Evolutionary conservation across 108 stramenopile species (phyloP).

Genomic region (Halocafeteria seosinensis): DNA sequence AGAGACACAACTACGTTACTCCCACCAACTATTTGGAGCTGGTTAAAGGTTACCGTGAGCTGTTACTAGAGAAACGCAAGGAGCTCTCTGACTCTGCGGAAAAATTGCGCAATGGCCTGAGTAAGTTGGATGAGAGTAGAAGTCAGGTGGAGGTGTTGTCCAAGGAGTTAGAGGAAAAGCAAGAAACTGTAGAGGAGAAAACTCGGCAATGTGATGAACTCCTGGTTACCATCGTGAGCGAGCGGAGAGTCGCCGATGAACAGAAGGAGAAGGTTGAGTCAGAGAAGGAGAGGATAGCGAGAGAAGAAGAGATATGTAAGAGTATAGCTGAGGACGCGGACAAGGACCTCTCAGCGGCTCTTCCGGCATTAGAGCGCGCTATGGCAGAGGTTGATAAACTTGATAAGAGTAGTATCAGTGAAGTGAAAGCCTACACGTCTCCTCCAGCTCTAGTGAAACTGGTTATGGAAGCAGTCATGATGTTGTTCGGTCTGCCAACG

Average conservation of each 20-base stretch:
- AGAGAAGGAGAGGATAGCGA: constrained; percentile 32
- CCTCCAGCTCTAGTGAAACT: constrained; percentile 41
- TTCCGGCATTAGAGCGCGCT: constrained; percentile 45
- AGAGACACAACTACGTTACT: constrained; percentile 49
- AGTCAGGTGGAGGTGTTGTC: constrained; percentile 41
- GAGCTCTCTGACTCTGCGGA: constrained; percentile 27
- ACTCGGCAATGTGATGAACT: constrained; percentile 46
- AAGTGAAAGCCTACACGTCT: constrained; percentile 42
- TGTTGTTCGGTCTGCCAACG: constrained; percentile 31
- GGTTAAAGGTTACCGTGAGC: constrained; percentile 35
- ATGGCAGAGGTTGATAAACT: constrained; percentile 55
- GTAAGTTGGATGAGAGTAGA: constrained; percentile 38
- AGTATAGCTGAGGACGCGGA: constrained; percentile 45
- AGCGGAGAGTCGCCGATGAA: constrained; percentile 39
- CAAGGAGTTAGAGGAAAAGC: constrained; percentile 34
- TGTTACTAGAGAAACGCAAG: constrained; percentile 30
- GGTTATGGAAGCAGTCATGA: constrained; percentile 41
- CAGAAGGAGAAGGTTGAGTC: constrained; percentile 40
- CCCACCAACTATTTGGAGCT: constrained; percentile 52
- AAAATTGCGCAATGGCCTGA: constrained; percentile 40
- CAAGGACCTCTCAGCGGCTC: constrained; percentile 34
- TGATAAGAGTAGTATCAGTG: constrained; percentile 37
- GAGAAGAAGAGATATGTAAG: constrained; percentile 36
- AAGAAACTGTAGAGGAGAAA: constrained; percentile 26
- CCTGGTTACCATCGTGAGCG: constrained; percentile 38